phyloP scores from a whole-genome alignment of 192 early-diverging fungal species.

The Gamsiella multidivaricata region DNA sequence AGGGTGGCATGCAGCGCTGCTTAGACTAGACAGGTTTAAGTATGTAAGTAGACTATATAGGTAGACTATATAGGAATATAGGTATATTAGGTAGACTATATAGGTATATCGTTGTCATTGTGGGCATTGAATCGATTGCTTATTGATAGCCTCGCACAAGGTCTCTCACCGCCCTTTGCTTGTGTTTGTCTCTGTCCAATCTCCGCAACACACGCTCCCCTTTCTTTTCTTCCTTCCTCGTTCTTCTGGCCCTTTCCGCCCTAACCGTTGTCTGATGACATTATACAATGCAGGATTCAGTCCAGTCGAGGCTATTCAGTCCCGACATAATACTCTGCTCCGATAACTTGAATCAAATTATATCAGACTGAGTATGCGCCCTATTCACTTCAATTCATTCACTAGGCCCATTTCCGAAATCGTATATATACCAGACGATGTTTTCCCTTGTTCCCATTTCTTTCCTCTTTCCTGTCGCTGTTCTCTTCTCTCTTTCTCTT shows the following conservation, averaged over 20 bases:
- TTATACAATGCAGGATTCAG: not conserved
- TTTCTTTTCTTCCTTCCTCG: slow-evolving; percentile 4
- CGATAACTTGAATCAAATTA: not conserved
- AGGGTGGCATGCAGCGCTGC: too few species aligned
- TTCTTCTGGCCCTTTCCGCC: slow-evolving; percentile 37
- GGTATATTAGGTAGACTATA: too few species aligned
- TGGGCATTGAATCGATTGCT: too few species aligned
- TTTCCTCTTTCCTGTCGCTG: slow-evolving; percentile 16
- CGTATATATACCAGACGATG: slow-evolving; percentile 24
- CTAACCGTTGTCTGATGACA: slow-evolving; percentile 25
- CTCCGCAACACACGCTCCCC: slow-evolving; percentile 30
- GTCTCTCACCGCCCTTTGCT: too few species aligned
- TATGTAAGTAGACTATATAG: too few species aligned
- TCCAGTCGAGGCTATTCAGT: not conserved
- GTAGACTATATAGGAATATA: too few species aligned
- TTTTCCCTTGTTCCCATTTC: slow-evolving; percentile 3
- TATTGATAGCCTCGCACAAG: too few species aligned
- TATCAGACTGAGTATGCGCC: too few species aligned
- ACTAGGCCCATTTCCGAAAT: slow-evolving; percentile 6
- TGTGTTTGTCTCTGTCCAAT: slow-evolving; percentile 25
- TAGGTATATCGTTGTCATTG: too few species aligned
- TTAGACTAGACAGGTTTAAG: too few species aligned
- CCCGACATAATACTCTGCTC: slow-evolving; percentile 4
- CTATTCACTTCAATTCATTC: slow-evolving; percentile 35
- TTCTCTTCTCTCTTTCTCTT: slow-evolving; percentile 1